A percentile compares a stretch with the other conserved stretches of the same genome.
Conservation (phyloP, 176 grass and related monocot genomes). For the Bothriochloa decipiens region DNA sequence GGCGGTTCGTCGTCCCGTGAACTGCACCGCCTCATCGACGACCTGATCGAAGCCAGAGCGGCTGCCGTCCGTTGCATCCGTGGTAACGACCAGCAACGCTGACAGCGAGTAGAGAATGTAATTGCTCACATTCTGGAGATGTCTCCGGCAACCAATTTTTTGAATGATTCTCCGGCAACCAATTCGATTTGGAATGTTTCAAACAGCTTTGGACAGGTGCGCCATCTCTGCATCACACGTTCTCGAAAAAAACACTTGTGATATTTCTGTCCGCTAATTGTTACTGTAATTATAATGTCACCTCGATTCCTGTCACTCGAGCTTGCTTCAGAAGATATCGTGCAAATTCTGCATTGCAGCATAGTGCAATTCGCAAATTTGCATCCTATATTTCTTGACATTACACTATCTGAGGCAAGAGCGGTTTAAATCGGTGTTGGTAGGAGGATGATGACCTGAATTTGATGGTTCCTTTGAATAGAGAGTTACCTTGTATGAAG, state of each 20-base stretch:
- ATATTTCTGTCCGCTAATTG: background rate
- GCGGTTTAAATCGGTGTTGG: too few relatives aligned
- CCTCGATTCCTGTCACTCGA: too few relatives aligned
- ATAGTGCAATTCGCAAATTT: too few relatives aligned
- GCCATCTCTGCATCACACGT: too few relatives aligned
- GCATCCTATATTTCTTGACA: too few relatives aligned
- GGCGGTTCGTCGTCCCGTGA: conserved; percentile 34
- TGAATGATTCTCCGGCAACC: too few relatives aligned
- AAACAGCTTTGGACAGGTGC: background rate
- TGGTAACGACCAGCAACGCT: background rate
- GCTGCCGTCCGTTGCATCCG: background rate
- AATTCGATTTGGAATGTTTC: too few relatives aligned
- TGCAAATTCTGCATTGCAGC: background rate
- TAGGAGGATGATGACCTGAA: too few relatives aligned
- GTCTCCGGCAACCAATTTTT: background rate
- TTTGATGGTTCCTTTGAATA: too few relatives aligned
- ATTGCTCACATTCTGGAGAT: background rate
- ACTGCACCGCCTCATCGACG: conserved; percentile 26
- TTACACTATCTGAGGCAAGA: too few relatives aligned
- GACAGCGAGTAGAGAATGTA: background rate
- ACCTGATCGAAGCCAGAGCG: background rate
- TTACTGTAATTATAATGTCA: background rate
- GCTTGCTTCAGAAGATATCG: too few relatives aligned
- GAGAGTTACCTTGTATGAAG: too few relatives aligned
- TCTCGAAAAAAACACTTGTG: background rate